Evolutionary conservation across 345 rosid species (phyloP), one percentile per base, ranked within the genome.

Genomic region (Gossypium ekmanianum): DNA sequence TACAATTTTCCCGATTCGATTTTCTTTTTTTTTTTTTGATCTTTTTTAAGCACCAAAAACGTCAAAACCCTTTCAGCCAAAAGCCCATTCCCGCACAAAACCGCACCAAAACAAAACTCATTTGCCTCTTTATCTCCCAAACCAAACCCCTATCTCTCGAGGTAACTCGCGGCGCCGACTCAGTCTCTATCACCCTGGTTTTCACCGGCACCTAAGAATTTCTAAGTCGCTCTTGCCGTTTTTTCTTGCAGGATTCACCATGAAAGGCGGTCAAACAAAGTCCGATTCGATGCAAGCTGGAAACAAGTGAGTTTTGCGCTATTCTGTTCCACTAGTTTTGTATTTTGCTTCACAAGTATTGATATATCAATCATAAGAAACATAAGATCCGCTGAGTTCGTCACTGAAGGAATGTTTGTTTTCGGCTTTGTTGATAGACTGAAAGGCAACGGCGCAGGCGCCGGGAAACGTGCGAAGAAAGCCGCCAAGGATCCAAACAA

Each of bases 401-500:
- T n/a, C n/a, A 4, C n/a, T 29, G 8, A 54, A 22, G 14, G 13
- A 6, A 51, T 43, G 14, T 12, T 29, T 75, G 27, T 10, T 47
- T 74, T 12, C 55, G 29, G 61, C 26, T 18, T 16, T 59, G 22
- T 63, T 79, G 4, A 39, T 74, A 92, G 96, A 80, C 76, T 92
- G 84, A 92, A 87, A 82, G 82, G 48, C 69, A 88, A 71, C 79
- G 76, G 82, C 71, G 81, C 54, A 13, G 70, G 69, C 43, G 79
- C 62, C 27, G 54, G 55, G 29, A 77, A 77, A 75, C 86, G 85
- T 76, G 74, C 87, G 24, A 88, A 86, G 83, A 90, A 93, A 79
- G 84, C 90, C 0, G 84, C 84, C 11, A 92, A 92, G 81, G 97
- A 92, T 80, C 97, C 97, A 47, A 92, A 91, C 87, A 89, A 89